Base-by-base conservation (phyloP, 2,329 filamentous ascomycete species). In the Colletotrichum tabaci region DNA sequence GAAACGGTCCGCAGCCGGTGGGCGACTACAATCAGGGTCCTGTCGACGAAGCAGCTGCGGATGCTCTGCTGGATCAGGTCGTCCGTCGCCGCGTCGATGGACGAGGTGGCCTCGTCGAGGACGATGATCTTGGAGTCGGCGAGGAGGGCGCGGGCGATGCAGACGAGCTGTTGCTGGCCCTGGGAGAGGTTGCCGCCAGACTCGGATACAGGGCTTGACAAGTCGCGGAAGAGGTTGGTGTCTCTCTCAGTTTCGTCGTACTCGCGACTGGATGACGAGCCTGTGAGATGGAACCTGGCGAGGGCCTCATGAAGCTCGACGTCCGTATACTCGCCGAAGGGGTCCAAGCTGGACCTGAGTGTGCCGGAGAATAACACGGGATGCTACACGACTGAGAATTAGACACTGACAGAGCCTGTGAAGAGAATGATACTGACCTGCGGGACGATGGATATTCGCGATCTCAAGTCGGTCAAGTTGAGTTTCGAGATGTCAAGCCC, bases 71-170 rank as follows among this genome's bases (percentile, higher is more conserved):
- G 75, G 73, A 80, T 71, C 2, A 62, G 47, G 4, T 70, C 63
- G 55, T 80, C 77, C 3, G 78, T 80, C 35, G 76, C 76, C 6
- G 66, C 67, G 49, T 80, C 79, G 1, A 80, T 76, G n/a, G 77
- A 78, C 23, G 23, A 26, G 18, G 96, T 99, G 0, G 96, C 96
- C 85, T 99, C 96, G 81, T 99, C 96, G 96, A 99, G 98, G 78
- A 99, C 92, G 16, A 99, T 86, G 2, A 99, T 95, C 74, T 93
- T 95, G 0, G 80, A 65, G 2, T 77, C 72, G 6, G 86, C 80
- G 9, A 92, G 78, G 21, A 92, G 82, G 0, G 89, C 90, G 0
- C 90, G 80, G 0, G 88, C 90, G 1, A 93, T 83, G 74, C 87
- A 90, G 74, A 93, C 90, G 0, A 93, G 83, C 75, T 93, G 91